Percentiles rank a stretch among this genome's conserved stretches.
These are phyloP conservation scores for Neurospora sp. DNA, from an alignment of 495 filamentous ascomycete genomes.

Conservation along the genomic window DNA sequence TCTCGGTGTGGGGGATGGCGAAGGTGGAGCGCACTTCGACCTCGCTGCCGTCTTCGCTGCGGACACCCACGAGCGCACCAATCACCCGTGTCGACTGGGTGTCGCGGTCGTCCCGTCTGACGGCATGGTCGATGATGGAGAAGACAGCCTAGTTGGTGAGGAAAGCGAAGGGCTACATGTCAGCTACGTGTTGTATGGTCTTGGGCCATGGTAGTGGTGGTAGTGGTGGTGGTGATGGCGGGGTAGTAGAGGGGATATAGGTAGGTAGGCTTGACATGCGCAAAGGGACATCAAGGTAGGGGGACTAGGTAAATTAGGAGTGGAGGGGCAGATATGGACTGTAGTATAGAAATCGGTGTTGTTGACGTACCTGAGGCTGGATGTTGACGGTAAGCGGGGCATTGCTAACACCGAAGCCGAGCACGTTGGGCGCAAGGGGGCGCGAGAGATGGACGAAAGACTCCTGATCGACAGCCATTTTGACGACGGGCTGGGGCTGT, in stretches of 20 bases:
- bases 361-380: constrained; percentile 74
- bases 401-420: constrained; percentile 71
- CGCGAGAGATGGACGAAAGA: constrained; percentile 91
- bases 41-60: constrained; percentile 92
- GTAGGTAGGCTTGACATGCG: constrained; percentile 45
- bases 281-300: not conserved
- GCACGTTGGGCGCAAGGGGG: constrained; percentile 69
- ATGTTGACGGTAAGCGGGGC: constrained; percentile 86
- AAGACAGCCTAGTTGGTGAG: constrained; percentile 66
- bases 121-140: constrained; percentile 93
- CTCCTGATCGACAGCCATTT: constrained; percentile 68
- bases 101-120: constrained; percentile 80
- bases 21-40: constrained; percentile 92
- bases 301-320: constrained; percentile 1
- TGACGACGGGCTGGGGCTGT: constrained; percentile 24
- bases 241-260: constrained; percentile 73
- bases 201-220: constrained; percentile 11
- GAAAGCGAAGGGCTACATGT: not conserved
- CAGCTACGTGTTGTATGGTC: not conserved
- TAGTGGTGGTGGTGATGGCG: constrained; percentile 56
- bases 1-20: constrained; percentile 96
- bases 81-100: constrained; percentile 89
- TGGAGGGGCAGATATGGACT: constrained; percentile 6
- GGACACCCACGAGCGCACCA: constrained; percentile 82
- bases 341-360: not conserved